Evolutionary conservation across 2,329 filamentous ascomycete genomes (phyloP).

Genomic region (Cordyceps farinosa): DNA sequence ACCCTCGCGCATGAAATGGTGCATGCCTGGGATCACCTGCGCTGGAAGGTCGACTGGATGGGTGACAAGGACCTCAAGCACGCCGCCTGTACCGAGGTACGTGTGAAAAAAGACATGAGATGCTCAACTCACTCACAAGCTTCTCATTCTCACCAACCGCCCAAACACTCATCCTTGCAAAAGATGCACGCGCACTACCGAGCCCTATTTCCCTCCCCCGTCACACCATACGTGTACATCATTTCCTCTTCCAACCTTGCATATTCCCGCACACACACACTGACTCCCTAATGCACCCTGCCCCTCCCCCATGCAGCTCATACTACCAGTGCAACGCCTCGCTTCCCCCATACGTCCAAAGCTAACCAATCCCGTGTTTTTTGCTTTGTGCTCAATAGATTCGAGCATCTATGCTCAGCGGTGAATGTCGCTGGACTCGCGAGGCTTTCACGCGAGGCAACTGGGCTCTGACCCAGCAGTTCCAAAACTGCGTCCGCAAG

Average conservation of each 20-base stretch:
- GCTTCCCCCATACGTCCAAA: not conserved
- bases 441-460: slow-evolving; percentile 84
- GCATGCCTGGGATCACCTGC: slow-evolving; percentile 88
- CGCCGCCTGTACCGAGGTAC: slow-evolving; percentile 88
- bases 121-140: slow-evolving; percentile 7
- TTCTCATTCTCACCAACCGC: not conserved
- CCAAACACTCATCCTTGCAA: not conserved
- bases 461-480: slow-evolving; percentile 85
- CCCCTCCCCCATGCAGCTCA: slow-evolving; percentile 1
- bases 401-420: slow-evolving; percentile 84
- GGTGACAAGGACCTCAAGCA: slow-evolving; percentile 72
- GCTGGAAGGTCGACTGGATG: slow-evolving; percentile 85
- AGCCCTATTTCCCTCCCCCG: not conserved
- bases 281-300: not conserved
- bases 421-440: slow-evolving; percentile 86
- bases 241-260: slow-evolving; percentile 10
- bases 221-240: slow-evolving; percentile 1
- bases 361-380: slow-evolving; percentile 18
- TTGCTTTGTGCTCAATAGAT: slow-evolving; percentile 54
- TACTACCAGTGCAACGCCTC: slow-evolving; percentile 18
- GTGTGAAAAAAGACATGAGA: slow-evolving; percentile 20
- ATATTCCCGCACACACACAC: slow-evolving; percentile 8
- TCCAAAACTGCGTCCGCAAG: slow-evolving; percentile 85
- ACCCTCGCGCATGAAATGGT: slow-evolving; percentile 97
- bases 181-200: not conserved